Evolutionary conservation across 225 moss, liverwort and hornwort species (phyloP).

Genomic region (Asterella californica): DNA sequence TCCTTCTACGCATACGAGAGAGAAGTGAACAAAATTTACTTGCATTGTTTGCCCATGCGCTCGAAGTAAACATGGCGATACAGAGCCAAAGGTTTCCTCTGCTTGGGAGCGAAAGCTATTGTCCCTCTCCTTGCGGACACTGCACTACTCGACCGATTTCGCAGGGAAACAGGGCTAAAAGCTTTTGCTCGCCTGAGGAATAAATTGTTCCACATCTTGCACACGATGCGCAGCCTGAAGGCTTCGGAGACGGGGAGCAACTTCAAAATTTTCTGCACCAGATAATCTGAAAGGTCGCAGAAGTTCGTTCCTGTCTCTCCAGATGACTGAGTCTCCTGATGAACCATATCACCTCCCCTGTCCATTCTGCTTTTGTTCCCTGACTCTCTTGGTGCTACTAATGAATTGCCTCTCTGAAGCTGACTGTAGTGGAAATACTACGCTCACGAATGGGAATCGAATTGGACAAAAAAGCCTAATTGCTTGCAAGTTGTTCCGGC

Average conservation of each 20-base stretch:
- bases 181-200: not conserved
- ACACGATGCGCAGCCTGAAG: slow-evolving; percentile 1
- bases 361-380: not conserved
- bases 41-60: not conserved
- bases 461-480: too few species aligned
- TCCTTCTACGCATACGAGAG: too few species aligned
- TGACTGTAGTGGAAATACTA: too few species aligned
- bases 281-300: not conserved
- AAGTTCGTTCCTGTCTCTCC: slow-evolving; percentile 26
- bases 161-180: not conserved
- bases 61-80: slow-evolving; percentile 3
- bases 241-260: not conserved
- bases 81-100: not conserved
- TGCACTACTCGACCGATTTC: not conserved
- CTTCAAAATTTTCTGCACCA: slow-evolving; percentile 7
- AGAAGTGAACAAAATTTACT: not conserved
- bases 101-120: not conserved
- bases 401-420: too few species aligned
- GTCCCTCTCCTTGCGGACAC: not conserved
- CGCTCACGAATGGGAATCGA: too few species aligned
- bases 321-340: not conserved
- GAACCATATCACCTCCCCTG: not conserved
- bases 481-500: too few species aligned
- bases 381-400: not conserved
- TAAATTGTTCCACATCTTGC: not conserved